Evolutionary conservation across 106 monocot species (phyloP), one percentile per base, ranked within the genome.

Genomic region (Dendrobium nobile): DNA sequence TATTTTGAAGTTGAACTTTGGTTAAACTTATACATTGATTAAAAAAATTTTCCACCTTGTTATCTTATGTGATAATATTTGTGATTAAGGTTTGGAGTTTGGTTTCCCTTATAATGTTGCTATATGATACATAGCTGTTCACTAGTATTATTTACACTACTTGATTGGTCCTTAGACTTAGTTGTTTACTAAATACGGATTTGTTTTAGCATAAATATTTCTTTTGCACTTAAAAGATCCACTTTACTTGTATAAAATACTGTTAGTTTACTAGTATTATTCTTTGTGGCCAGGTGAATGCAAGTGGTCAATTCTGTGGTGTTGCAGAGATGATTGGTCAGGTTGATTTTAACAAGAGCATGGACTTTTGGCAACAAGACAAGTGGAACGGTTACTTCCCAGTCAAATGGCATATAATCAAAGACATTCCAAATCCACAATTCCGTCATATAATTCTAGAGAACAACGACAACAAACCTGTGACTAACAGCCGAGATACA

Each of bases 361-460:
- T 89, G 89, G 77, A 89, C 43, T 89, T 89, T 75, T 89, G 89
- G 89, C 89, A 89, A 58, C 96, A 96, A 51, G 96, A 96, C 83
- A 96, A 96, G 78, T 96, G 96, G 96, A 96, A 85, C 74, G 96
- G 96, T 45, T 96, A 82, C 44, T 96, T 96, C 79, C 90, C 93
- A 15, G 93, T 96, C 20, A 96, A 90, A 73, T 95, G 95, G 95
- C 95, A 95, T 67, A 88, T 95, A 51, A 90, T 95, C 67, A 95
- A 95, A 74, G 96, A 96, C 78, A 70, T 89, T 17, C 89, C 86
- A 31, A 87, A 87, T 73, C 82, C 80, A 56, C 86, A 87, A 37
- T 87, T 87, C 77, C 83, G 86, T 17, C 86, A 93, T 77, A 91
- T 93, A 77, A 88, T 93, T 44, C 79, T 93, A 47, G 91, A 87